These are phyloP conservation scores for Epichloe hybrida DNA, from an alignment of 2,329 filamentous ascomycete genomes.

Conservation along the genomic window DNA sequence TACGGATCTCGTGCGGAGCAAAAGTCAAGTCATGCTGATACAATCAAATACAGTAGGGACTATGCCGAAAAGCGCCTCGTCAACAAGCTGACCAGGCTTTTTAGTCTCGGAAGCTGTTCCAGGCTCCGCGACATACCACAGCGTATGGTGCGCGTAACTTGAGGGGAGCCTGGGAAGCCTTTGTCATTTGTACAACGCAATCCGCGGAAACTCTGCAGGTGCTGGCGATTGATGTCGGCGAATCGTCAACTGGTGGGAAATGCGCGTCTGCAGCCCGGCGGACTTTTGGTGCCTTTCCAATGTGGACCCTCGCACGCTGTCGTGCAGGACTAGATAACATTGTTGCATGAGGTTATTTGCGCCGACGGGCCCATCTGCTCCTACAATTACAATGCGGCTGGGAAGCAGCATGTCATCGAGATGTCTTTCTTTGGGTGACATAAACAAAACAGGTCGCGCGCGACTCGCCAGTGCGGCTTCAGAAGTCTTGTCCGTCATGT, in stretches of 20 bases:
- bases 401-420: background rate
- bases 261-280: too few relatives aligned
- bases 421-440: background rate
- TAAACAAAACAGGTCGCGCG: too few relatives aligned
- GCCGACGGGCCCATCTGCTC: background rate
- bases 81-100: too few relatives aligned
- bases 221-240: background rate
- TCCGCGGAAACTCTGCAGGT: background rate
- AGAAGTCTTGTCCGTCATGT: too few relatives aligned
- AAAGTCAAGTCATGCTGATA: background rate
- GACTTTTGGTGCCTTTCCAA: background rate
- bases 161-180: too few relatives aligned
- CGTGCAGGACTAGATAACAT: background rate
- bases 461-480: too few relatives aligned
- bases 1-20: background rate
- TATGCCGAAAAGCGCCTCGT: background rate
- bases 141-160: background rate
- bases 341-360: background rate
- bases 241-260: too few relatives aligned
- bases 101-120: too few relatives aligned
- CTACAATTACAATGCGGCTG: too few relatives aligned
- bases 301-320: background rate
- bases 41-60: background rate
- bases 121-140: too few relatives aligned
- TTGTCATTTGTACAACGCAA: background rate